Evolutionary conservation across 2,329 filamentous ascomycete species (phyloP).

Genomic region (Orbilia javanica): DNA sequence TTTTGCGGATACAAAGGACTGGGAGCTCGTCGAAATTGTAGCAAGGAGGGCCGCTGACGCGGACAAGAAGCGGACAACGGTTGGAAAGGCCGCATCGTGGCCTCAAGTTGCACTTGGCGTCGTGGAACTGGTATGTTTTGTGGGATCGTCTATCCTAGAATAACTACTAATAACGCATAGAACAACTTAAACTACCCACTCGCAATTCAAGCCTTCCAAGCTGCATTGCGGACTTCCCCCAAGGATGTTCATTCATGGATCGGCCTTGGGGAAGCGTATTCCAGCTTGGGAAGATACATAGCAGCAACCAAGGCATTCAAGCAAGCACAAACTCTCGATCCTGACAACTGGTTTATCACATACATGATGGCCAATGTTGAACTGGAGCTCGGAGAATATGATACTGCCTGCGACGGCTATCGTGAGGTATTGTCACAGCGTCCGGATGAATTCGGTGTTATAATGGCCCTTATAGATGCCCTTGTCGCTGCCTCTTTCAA

Average conservation of each 20-base stretch:
- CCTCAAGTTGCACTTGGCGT: constrained; percentile 93
- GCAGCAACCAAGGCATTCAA: constrained; percentile 93
- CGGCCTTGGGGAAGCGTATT: constrained; percentile 95
- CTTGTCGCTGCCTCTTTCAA: constrained; percentile 84
- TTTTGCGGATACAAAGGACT: constrained; percentile 91
- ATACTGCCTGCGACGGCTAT: constrained; percentile 83
- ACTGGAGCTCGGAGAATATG: constrained; percentile 89
- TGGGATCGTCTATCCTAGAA: background rate
- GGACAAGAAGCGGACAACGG: constrained; percentile 89
- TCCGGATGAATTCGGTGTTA: constrained; percentile 83
- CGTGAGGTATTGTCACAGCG: constrained; percentile 77
- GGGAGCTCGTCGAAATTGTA: constrained; percentile 95
- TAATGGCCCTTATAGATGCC: constrained; percentile 88
- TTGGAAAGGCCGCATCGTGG: constrained; percentile 94
- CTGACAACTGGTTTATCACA: constrained; percentile 91
- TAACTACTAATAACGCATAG: constrained; percentile 42
- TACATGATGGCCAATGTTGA: constrained; percentile 98
- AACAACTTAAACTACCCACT: constrained; percentile 73
- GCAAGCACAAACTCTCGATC: constrained; percentile 82
- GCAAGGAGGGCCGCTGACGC: constrained; percentile 92
- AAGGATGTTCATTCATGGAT: constrained; percentile 96
- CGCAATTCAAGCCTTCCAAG: constrained; percentile 91
- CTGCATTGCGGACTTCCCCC: constrained; percentile 84
- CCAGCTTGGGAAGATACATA: constrained; percentile 91
- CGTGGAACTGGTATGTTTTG: constrained; percentile 72